Conservation (phyloP, 106 monocot genomes). For the Alisma plantagoaquatica region DNA sequence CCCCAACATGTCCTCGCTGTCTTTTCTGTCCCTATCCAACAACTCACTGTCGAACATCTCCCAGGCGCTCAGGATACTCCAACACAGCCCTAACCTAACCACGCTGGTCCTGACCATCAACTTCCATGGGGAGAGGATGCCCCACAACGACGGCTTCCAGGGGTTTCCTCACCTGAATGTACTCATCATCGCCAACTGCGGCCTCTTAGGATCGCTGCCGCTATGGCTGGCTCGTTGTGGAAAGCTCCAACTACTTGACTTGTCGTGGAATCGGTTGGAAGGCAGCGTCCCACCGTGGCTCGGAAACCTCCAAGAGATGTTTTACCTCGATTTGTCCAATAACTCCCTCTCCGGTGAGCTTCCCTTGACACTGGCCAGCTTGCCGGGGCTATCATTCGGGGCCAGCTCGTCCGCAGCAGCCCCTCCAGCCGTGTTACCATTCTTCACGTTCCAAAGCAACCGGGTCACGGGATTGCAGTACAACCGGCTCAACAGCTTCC, state of each 20-base stretch:
- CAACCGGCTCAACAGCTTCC: constrained; percentile 59
- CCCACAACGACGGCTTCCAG: constrained; percentile 32
- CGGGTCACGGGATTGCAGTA: constrained; percentile 34
- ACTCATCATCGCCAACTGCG: constrained; percentile 48
- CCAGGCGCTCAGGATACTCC: constrained; percentile 44
- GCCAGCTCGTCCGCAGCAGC: constrained; percentile 12
- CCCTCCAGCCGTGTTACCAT: constrained; percentile 42
- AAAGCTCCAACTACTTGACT: constrained; percentile 55
- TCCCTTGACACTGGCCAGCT: constrained; percentile 32
- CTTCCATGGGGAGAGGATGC: constrained; percentile 58
- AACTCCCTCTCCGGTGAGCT: constrained; percentile 66
- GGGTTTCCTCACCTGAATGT: constrained; percentile 49
- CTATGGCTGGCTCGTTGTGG: constrained; percentile 42
- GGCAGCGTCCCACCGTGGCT: constrained; percentile 54
- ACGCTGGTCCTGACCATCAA: constrained; percentile 58
- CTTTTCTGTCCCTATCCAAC: constrained; percentile 43
- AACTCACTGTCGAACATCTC: constrained; percentile 52
- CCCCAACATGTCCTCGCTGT: constrained; percentile 32
- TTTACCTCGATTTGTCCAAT: constrained; percentile 90
- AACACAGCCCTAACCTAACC: constrained; percentile 47
- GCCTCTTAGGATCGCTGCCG: constrained; percentile 46
- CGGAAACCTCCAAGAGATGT: constrained; percentile 47
- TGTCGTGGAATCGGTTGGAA: constrained; percentile 72
- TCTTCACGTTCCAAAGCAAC: constrained; percentile 33
- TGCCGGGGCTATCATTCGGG: constrained; percentile 38